These are phyloP conservation scores for Alternaria sp. DNA, from an alignment of 2,329 filamentous ascomycete genomes.

Conservation along the genomic window DNA sequence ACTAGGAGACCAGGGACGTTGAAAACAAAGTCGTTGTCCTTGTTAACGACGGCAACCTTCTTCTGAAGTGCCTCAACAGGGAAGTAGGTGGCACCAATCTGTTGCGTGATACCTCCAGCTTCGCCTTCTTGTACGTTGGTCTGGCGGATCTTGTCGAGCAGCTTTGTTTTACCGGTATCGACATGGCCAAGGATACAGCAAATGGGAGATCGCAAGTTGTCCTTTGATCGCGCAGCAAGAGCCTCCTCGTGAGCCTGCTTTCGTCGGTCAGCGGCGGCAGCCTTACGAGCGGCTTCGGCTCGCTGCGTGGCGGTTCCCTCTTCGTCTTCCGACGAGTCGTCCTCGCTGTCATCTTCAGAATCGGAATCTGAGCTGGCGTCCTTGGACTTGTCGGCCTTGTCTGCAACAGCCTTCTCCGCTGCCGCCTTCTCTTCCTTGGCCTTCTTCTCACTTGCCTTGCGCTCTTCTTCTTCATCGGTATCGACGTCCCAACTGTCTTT, in stretches of 20 bases:
- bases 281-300: conserved; percentile 81
- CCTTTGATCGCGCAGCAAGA: conserved; percentile 87
- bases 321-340: conserved; percentile 75
- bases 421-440: conserved; percentile 35
- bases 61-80: conserved; percentile 90
- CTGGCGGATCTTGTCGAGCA: conserved; percentile 97
- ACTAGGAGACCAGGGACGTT: conserved; percentile 96
- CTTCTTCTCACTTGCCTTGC: conserved; percentile 44
- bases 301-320: conserved; percentile 75
- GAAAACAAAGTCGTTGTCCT: conserved; percentile 89
- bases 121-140: conserved; percentile 99
- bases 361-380: conserved; percentile 50
- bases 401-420: conserved; percentile 42
- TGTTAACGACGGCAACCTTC: conserved; percentile 94
- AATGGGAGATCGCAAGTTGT: conserved; percentile 95
- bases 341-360: conserved; percentile 58
- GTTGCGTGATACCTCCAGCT: conserved; percentile 98
- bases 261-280: conserved; percentile 86
- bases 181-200: conserved; percentile 99
- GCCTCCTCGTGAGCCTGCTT: conserved; percentile 93
- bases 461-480: conserved; percentile 73
- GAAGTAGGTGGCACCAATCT: conserved; percentile 99
- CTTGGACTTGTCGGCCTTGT: conserved; percentile 29
- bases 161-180: conserved; percentile 99
- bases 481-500: conserved; percentile 97